Evolutionary conservation across 83 land plant genomes (phyloP).

Genomic region (Diphasiastrum complanatum): DNA sequence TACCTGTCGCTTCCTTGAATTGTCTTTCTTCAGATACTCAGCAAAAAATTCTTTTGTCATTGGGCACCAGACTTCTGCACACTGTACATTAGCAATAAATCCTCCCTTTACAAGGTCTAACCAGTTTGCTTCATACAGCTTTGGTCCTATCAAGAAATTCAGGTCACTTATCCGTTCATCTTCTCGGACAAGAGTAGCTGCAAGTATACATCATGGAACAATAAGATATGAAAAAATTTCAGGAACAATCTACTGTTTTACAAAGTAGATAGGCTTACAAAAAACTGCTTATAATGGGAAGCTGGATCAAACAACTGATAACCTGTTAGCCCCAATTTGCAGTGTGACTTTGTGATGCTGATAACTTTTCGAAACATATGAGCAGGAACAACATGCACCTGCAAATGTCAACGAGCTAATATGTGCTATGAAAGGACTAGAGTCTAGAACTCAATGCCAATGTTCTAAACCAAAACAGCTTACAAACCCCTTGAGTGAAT

Average conservation of each 20-base stretch:
- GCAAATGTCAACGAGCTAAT: too few species aligned
- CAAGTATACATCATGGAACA: slow-evolving; percentile 13
- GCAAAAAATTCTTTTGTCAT: slow-evolving; percentile 98
- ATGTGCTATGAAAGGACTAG: too few species aligned
- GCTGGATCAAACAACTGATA: background rate
- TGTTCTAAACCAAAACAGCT: too few species aligned
- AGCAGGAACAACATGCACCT: slow-evolving; percentile 99
- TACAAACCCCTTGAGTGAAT: too few species aligned
- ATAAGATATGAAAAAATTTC: too few species aligned
- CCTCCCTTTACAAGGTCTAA: slow-evolving; percentile 94
- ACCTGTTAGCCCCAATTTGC: slow-evolving; percentile 98
- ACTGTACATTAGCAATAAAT: slow-evolving; percentile 93
- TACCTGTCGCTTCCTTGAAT: slow-evolving; percentile 87
- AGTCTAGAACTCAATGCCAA: too few species aligned
- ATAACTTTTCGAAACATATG: slow-evolving; percentile 98
- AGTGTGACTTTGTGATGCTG: slow-evolving; percentile 94
- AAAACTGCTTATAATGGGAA: background rate
- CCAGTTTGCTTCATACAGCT: slow-evolving; percentile 98
- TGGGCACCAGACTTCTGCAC: slow-evolving; percentile 99
- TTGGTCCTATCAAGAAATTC: slow-evolving; percentile 95
- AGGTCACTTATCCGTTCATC: slow-evolving; percentile 97
- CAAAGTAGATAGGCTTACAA: too few species aligned
- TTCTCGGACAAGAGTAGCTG: slow-evolving; percentile 96
- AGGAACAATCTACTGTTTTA: too few species aligned
- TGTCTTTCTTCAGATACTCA: slow-evolving; percentile 90